phyloP scores from a whole-genome alignment of 2,329 filamentous ascomycete genomes.

The Trichothecium sympodiale region DNA sequence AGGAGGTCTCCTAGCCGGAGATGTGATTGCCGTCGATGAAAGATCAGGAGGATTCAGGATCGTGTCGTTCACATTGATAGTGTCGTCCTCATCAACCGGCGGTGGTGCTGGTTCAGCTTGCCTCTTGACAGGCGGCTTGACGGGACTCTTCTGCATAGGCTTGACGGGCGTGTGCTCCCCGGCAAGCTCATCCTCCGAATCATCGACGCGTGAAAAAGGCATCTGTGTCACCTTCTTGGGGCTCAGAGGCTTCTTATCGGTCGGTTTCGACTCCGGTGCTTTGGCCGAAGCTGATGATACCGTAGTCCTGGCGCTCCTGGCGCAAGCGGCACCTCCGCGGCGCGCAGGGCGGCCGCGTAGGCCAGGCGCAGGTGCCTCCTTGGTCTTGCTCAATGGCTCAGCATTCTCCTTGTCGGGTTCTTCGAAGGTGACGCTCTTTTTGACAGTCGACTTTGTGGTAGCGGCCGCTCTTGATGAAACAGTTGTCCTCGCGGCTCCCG shows the following conservation, averaged over 20 bases:
- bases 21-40: conserved; percentile 30
- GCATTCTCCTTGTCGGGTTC: conserved; percentile 56
- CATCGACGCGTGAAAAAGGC: conserved; percentile 29
- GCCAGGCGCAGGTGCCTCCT: conserved; percentile 15
- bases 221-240: conserved; percentile 56
- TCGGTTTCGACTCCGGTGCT: conserved; percentile 15
- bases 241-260: conserved; percentile 42
- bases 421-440: conserved; percentile 54
- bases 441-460: conserved; percentile 32
- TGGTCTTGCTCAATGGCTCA: conserved; percentile 18
- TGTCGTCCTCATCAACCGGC: conserved; percentile 4
- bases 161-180: conserved; percentile 39
- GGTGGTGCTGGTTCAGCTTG: conserved; percentile 5
- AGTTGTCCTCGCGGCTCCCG: conserved; percentile 18
- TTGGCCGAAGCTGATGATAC: conserved; percentile 17
- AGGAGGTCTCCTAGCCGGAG: conserved; percentile 44
- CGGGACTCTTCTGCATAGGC: conserved; percentile 42
- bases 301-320: conserved; percentile 23
- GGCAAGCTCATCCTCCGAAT: conserved; percentile 50
- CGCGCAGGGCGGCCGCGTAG: conserved; percentile 34
- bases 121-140: conserved; percentile 31
- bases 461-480: conserved; percentile 16
- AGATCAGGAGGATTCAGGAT: conserved; percentile 23
- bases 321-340: conserved; percentile 17
- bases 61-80: conserved; percentile 16